phyloP scores from a whole-genome alignment of 441 rosid genomes.

The Euphorbia schlechtendalii region DNA sequence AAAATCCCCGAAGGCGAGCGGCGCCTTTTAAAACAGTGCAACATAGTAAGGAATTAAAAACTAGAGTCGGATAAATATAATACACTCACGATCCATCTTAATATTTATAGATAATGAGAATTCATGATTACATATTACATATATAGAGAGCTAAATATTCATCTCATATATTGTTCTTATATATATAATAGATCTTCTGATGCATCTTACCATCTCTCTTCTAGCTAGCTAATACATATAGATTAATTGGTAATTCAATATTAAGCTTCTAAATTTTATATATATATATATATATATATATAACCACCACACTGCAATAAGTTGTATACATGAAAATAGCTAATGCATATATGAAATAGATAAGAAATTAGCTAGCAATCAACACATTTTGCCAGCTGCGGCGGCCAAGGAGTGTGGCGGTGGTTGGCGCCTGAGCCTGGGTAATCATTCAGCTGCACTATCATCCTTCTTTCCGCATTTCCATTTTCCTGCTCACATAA shows the following conservation, averaged over 20 bases:
- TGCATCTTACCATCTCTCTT: neutral
- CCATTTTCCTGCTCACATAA: constrained; percentile 5
- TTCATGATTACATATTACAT: too few relatives aligned
- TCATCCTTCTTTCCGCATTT: constrained; percentile 27
- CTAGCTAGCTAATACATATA: neutral
- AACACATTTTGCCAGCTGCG: constrained; percentile 26
- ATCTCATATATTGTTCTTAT: too few relatives aligned
- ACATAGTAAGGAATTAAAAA: too few relatives aligned
- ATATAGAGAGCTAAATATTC: too few relatives aligned
- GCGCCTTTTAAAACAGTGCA: too few relatives aligned
- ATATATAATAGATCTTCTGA: neutral
- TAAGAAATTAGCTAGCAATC: constrained; percentile 5
- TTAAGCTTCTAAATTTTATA: constrained; percentile 9
- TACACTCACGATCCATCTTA: too few relatives aligned
- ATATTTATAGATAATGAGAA: too few relatives aligned
- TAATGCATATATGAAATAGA: neutral
- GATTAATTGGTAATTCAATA: constrained; percentile 1
- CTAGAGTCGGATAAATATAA: too few relatives aligned
- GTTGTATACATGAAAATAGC: too few relatives aligned
- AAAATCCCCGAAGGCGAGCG: too few relatives aligned
- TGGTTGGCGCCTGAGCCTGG: constrained; percentile 83
- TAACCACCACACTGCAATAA: neutral
- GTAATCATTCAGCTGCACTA: constrained; percentile 54
- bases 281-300: too few relatives aligned
- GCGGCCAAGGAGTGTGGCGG: constrained; percentile 68